phyloP scores from a whole-genome alignment of 768 basidiomycete species.

The Trametes gibbosa region DNA sequence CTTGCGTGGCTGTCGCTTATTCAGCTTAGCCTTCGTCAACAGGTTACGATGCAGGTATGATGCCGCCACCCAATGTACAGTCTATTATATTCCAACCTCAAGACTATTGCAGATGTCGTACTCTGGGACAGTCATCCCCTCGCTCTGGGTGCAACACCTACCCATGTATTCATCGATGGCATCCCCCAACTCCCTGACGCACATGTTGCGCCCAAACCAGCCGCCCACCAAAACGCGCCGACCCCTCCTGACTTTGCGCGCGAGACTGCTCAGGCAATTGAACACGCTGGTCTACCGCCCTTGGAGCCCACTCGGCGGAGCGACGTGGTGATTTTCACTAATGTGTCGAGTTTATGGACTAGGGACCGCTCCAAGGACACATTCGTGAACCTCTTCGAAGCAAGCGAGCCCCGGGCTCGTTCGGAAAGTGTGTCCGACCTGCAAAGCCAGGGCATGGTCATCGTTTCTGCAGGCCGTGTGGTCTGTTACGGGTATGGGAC shows the following conservation, averaged over 20 bases:
- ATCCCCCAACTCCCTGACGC: slow-evolving; percentile 57
- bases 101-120: slow-evolving; percentile 37
- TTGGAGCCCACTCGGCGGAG: slow-evolving; percentile 39
- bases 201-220: slow-evolving; percentile 41
- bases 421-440: not conserved
- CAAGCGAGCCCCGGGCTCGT: too few species aligned
- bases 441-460: slow-evolving; percentile 32
- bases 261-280: slow-evolving; percentile 55
- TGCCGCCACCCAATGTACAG: not conserved
- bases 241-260: slow-evolving; percentile 53
- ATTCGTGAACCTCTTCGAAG: slow-evolving; percentile 15
- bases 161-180: slow-evolving; percentile 83
- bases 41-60: slow-evolving; percentile 65
- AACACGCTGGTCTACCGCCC: slow-evolving; percentile 70
- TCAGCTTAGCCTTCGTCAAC: not conserved
- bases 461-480: slow-evolving; percentile 55
- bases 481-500: slow-evolving; percentile 40
- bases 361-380: slow-evolving; percentile 11
- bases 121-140: slow-evolving; percentile 80
- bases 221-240: slow-evolving; percentile 49
- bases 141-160: slow-evolving; percentile 72
- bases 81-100: not conserved
- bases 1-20: not conserved
- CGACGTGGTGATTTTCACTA: slow-evolving; percentile 48
- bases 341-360: slow-evolving; percentile 44